These are phyloP conservation scores for Begonia fuchsioides DNA, from an alignment of 306 rosid species.

Conservation along the genomic window DNA sequence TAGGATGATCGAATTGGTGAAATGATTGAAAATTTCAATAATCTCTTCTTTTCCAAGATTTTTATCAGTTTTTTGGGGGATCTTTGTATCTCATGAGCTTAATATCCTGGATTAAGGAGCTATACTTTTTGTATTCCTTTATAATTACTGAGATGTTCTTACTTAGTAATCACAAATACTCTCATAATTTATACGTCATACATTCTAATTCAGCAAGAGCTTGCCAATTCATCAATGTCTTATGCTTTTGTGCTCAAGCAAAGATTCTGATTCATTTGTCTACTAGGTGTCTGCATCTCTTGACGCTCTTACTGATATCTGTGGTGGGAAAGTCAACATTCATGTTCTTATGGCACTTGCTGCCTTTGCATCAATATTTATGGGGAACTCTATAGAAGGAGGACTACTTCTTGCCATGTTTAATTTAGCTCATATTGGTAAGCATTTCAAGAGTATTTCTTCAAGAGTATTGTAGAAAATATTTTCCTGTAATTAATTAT, in stretches of 20 bases:
- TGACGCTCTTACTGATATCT: conserved; percentile 67
- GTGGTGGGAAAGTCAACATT: conserved; percentile 86
- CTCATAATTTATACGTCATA: too few species aligned
- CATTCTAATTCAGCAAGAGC: too few species aligned
- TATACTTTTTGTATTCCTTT: too few species aligned
- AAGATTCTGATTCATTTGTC: conserved; percentile 7
- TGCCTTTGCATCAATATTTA: conserved; percentile 75
- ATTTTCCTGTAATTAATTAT: conserved; percentile 3
- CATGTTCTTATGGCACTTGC: conserved; percentile 96
- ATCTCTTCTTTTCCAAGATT: too few species aligned
- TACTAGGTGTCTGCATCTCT: conserved; percentile 78
- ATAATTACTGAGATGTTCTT: too few species aligned
- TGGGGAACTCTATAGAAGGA: conserved; percentile 96
- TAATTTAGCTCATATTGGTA: conserved; percentile 90
- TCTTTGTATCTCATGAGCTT: too few species aligned
- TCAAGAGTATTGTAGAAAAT: background rate
- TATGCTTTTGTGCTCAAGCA: background rate
- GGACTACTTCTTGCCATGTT: conserved; percentile 97
- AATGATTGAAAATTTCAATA: too few species aligned
- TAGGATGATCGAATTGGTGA: background rate
- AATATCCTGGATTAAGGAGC: too few species aligned
- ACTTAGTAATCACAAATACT: too few species aligned
- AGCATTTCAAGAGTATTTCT: conserved; percentile 10
- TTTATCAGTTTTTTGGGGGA: too few species aligned
- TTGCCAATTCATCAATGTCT: conserved; percentile 1